Percentiles rank a stretch among this genome's conserved stretches.
Evolutionary conservation across 805 yeast genomes (phyloP).

Genomic region (Wickerhamiella occidentalis): DNA sequence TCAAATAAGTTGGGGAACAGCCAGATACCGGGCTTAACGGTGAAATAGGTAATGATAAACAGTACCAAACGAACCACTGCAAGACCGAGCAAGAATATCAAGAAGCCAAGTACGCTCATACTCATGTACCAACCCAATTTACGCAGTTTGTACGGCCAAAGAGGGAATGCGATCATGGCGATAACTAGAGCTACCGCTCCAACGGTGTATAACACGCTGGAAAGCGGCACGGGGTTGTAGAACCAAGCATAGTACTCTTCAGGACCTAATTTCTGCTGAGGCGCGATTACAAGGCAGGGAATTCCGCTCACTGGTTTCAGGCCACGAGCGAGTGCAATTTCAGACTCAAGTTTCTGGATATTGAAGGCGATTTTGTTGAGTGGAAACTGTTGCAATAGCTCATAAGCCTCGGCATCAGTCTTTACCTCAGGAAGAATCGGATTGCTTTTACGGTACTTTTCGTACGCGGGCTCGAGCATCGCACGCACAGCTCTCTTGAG

Average conservation of each 20-base stretch:
- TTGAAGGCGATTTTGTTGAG: conserved; percentile 65
- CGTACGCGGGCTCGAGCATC: conserved; percentile 59
- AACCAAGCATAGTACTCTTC: conserved; percentile 69
- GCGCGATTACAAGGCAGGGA: conserved; percentile 31
- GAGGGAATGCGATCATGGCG: conserved; percentile 65
- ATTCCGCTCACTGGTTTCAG: conserved; percentile 58
- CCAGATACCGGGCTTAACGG: conserved; percentile 75
- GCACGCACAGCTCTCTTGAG: conserved; percentile 73
- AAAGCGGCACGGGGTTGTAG: conserved; percentile 60
- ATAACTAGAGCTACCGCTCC: conserved; percentile 55
- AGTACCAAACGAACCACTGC: conserved; percentile 72
- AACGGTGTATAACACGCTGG: conserved; percentile 47
- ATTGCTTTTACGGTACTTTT: conserved; percentile 32
- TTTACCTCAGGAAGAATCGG: conserved; percentile 40
- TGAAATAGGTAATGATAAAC: conserved; percentile 45
- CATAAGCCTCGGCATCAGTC: conserved; percentile 45
- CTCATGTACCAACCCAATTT: conserved; percentile 84
- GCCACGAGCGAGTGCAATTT: conserved; percentile 45
- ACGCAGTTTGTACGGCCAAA: conserved; percentile 90
- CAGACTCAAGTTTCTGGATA: conserved; percentile 56
- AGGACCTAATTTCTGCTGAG: conserved; percentile 31
- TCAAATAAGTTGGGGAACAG: conserved; percentile 90
- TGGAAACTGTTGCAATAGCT: conserved; percentile 54
- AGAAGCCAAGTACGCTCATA: conserved; percentile 57
- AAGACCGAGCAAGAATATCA: conserved; percentile 61